Base-by-base conservation (phyloP, 2,329 filamentous ascomycete species). In the Fusarium cicatricum region DNA sequence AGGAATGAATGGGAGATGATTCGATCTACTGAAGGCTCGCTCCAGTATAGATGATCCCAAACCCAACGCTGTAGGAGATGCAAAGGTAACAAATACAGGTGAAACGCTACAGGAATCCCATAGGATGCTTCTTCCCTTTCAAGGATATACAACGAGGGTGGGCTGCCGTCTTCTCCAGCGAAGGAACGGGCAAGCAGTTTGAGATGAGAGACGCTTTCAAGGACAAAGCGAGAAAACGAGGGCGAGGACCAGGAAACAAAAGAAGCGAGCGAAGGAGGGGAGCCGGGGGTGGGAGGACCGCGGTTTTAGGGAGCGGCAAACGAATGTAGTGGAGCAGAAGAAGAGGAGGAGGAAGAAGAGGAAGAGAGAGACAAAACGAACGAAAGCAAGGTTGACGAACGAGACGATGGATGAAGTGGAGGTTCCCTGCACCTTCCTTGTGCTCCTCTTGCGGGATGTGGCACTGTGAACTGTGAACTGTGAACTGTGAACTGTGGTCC, bases 241-340 rank as follows among this genome's bases (percentile, higher is more conserved):
- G 59, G 51, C 46, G 45, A 38, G 41, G 55, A 43, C 56, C 43
- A 63, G 47, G 46, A 56, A 53, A 60, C 56, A 55, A 54, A 47
- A 54, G 52, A 58, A 45, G 31, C 21, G 43, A 57, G 44, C 46
- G 37, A 56, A 53, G 47, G 23, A 58, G 52, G 39, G 49, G 48
- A 58, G 21, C 42, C 46, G 40, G 48, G 59, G 59, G 54, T 56
- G 65, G 64, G 54, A 62, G 51, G 47, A 39, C 51, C 46, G 55
- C 58, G 56, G 61, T 67, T 69, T 60, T 62, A 69, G 65, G 65
- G 44, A 58, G 39, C 49, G 44, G 56, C 8, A 39, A 67, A 65
- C 56, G 65, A 70, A 52, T 28, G 67, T 67, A 47, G 65, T 65
- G 60, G 58, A 55, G 65, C 58, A 64, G 34, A 51, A 51, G 39